Conservation (phyloP, 371 early-diverging fungal species). For the Lichtheimia ramosa region DNA sequence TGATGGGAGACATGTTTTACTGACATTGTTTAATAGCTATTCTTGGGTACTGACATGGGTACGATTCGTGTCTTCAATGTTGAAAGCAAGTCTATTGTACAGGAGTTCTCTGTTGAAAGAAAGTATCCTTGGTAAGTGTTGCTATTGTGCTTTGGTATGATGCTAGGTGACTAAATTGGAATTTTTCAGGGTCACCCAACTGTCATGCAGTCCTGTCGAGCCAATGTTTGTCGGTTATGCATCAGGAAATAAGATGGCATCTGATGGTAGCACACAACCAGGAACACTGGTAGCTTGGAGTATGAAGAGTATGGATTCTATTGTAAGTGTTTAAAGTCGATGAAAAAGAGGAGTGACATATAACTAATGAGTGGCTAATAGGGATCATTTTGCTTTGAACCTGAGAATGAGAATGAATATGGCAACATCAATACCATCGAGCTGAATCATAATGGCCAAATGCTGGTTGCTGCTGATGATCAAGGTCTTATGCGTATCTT, state of each 20-base stretch:
- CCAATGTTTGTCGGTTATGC: constrained; percentile 57
- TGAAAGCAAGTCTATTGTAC: constrained; percentile 59
- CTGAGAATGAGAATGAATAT: constrained; percentile 23
- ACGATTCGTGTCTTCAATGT: constrained; percentile 59
- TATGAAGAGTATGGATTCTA: constrained; percentile 59
- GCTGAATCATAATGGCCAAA: constrained; percentile 68
- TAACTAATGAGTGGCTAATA: constrained; percentile 5
- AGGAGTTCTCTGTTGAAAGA: constrained; percentile 55
- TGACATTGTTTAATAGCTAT: constrained; percentile 31
- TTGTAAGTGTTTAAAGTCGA: constrained; percentile 34
- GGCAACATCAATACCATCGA: constrained; percentile 54
- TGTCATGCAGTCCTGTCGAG: constrained; percentile 62
- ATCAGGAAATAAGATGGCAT: constrained; percentile 29
- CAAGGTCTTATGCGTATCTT: constrained; percentile 58
- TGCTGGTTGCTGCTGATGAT: constrained; percentile 59
- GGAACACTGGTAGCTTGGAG: constrained; percentile 59
- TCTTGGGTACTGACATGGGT: constrained; percentile 58
- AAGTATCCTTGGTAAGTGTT: constrained; percentile 49
- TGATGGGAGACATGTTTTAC: background rate
- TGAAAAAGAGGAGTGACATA: background rate
- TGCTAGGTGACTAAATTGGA: background rate
- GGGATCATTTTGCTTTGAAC: constrained; percentile 29
- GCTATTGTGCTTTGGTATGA: background rate
- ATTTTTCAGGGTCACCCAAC: constrained; percentile 44
- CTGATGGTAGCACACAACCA: constrained; percentile 17